phyloP scores from a whole-genome alignment of 805 yeast genomes.

The Candida boleticola region DNA sequence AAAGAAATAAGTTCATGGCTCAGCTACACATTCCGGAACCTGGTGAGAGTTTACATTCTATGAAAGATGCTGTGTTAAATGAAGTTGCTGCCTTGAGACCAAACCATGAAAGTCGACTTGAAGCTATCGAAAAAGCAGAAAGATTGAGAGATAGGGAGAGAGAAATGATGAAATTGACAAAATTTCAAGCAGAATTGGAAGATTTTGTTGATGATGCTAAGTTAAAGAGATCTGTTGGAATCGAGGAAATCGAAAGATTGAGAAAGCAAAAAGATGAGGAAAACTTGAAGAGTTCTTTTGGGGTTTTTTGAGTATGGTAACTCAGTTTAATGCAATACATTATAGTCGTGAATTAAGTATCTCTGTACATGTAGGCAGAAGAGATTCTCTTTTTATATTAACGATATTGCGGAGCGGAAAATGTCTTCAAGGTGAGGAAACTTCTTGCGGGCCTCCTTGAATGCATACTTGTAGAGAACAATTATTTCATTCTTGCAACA shows the following conservation, averaged over 20 bases:
- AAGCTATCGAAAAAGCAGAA: constrained; percentile 88
- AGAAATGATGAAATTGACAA: constrained; percentile 52
- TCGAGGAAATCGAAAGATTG: constrained; percentile 76
- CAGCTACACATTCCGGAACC: constrained; percentile 57
- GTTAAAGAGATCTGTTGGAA: constrained; percentile 82
- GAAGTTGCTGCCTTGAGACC: constrained; percentile 82
- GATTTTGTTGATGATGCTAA: constrained; percentile 77
- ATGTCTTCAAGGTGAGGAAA: background rate
- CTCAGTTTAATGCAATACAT: background rate
- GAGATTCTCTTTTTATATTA: too few relatives aligned
- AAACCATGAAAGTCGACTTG: constrained; percentile 78
- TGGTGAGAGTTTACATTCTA: constrained; percentile 53
- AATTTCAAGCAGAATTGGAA: constrained; percentile 82
- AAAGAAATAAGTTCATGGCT: constrained; percentile 36
- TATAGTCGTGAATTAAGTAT: background rate
- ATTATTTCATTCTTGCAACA: background rate
- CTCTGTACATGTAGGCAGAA: background rate
- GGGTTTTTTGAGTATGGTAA: constrained; percentile 20
- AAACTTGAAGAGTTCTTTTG: constrained; percentile 53
- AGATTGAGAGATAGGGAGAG: constrained; percentile 70
- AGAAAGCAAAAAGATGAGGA: constrained; percentile 69
- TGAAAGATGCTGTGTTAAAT: constrained; percentile 73
- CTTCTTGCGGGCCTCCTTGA: background rate
- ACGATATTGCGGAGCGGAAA: background rate
- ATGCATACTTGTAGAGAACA: background rate